Evolutionary conservation across 169 alveolate genomes (phyloP).

Genomic region (Plasmodium billcollinsi): DNA sequence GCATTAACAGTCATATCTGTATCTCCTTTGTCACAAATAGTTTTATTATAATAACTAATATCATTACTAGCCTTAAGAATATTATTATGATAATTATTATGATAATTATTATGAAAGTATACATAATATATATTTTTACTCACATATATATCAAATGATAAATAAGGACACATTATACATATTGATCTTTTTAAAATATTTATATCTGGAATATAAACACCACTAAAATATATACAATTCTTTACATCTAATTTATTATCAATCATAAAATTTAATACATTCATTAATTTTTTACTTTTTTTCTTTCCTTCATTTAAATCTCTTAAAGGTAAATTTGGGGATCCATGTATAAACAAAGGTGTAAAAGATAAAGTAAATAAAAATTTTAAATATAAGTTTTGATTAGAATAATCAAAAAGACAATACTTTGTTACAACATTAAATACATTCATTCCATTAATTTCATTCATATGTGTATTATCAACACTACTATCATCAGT

Average conservation of each 20-base stretch:
- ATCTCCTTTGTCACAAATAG: too few species aligned
- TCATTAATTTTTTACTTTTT: constrained; percentile 29
- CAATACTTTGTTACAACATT: constrained; percentile 15
- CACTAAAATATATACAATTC: constrained; percentile 44
- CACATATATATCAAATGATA: constrained; percentile 3
- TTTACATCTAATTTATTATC: constrained; percentile 16
- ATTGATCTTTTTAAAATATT: constrained; percentile 10
- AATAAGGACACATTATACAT: constrained; percentile 51
- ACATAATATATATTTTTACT: constrained; percentile 9
- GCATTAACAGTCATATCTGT: too few species aligned
- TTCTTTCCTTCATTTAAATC: constrained; percentile 12
- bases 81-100: not conserved
- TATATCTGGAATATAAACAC: constrained; percentile 8
- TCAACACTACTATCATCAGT: not conserved
- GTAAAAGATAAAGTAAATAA: constrained; percentile 25
- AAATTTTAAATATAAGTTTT: constrained; percentile 38
- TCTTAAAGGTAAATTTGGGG: constrained; percentile 31
- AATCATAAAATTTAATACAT: constrained; percentile 15
- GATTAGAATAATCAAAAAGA: constrained; percentile 22
- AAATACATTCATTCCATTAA: constrained; percentile 22
- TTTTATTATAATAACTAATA: too few species aligned
- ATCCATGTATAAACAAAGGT: constrained; percentile 50
- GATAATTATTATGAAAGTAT: constrained; percentile 7
- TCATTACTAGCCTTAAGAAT: not conserved
- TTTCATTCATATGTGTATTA: not conserved